Base-by-base conservation (phyloP, 305 asterid species). In the Ajuga reptans region DNA sequence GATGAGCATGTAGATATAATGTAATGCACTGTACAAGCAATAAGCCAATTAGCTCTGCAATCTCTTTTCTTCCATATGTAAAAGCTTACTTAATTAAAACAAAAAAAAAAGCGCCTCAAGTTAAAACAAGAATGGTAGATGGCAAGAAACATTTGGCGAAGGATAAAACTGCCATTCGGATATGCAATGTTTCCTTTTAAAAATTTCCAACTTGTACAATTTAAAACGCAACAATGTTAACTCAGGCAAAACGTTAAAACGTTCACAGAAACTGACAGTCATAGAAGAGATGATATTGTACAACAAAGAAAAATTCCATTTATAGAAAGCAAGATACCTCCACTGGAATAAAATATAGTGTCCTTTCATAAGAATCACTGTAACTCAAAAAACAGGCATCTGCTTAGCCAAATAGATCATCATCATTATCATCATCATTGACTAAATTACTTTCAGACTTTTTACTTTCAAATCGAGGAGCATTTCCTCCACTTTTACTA, bases 341-440 rank as follows among this genome's bases (percentile, higher is more conserved):
- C 43, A 69, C 63, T 39, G 41, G 79, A 72, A 64, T 41, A 27
- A 49, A 54, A 62, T 59, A 18, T 75, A 71, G 61, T 71, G 71
- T 69, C 57, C 72, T 74, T 75, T 51, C 63, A 69, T 60, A 74
- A 42, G 45, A 34, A 74, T 27, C 64, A 27, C 55, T 59, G 43
- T 50, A 69, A 64, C 57, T 64, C 63, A 60, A 76, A 69, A 39
- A 68, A 18, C 36, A 64, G 69, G 57, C 59, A 60, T 18, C 68
- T 70, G 72, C 75, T 79, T 87, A 93, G 17, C 97, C 99, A 78
- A 93, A 93, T 39, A 93, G 84, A 83, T 93, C 98, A 75, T 90
- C 97, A 47, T 81, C 79, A 46, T 61, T 55, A 9, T 72, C 77
- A 17, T 80, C 73, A 41, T 72, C 84, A 16, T 77, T 77, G 63